Evolutionary conservation across 2,329 filamentous ascomycete genomes (phyloP).

Genomic region (Didymella segeticola): DNA sequence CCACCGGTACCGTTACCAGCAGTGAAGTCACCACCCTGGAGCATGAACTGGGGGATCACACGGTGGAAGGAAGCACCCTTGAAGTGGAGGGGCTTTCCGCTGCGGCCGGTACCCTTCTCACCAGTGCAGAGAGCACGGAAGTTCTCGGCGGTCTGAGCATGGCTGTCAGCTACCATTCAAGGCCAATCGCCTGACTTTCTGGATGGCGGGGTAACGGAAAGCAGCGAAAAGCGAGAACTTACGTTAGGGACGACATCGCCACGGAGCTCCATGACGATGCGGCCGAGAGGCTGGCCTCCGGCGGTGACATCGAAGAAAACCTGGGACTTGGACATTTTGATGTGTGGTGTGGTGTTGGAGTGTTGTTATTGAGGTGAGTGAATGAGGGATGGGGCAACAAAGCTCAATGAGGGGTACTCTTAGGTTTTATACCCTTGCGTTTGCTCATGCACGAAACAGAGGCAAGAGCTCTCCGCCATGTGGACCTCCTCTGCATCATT

Average conservation of each 20-base stretch:
- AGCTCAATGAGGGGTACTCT: constrained; percentile 15
- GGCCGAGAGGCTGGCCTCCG: constrained; percentile 73
- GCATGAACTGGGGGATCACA: constrained; percentile 98
- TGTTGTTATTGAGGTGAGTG: constrained; percentile 22
- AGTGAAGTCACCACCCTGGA: constrained; percentile 96
- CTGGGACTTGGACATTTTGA: constrained; percentile 59
- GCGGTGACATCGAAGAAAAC: constrained; percentile 95
- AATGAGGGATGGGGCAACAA: constrained; percentile 14
- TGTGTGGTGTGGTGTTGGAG: constrained; percentile 20
- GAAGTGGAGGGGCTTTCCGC: constrained; percentile 87
- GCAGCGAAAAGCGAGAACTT: constrained; percentile 12
- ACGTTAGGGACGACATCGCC: constrained; percentile 70
- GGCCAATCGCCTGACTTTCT: constrained; percentile 14
- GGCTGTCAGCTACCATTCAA: constrained; percentile 18
- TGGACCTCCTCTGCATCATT: constrained; percentile 16
- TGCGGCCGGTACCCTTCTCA: constrained; percentile 84
- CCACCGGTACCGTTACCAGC: constrained; percentile 85
- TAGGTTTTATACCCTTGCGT: constrained; percentile 17
- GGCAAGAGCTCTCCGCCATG: constrained; percentile 14
- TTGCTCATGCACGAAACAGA: constrained; percentile 23
- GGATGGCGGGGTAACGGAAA: constrained; percentile 28
- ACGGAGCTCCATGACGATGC: constrained; percentile 81
- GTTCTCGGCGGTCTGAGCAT: constrained; percentile 81
- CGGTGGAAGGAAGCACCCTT: constrained; percentile 92
- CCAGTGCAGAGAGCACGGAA: constrained; percentile 93